phyloP scores from a whole-genome alignment of 139 green algal species.

The Picocystis salinarum region DNA sequence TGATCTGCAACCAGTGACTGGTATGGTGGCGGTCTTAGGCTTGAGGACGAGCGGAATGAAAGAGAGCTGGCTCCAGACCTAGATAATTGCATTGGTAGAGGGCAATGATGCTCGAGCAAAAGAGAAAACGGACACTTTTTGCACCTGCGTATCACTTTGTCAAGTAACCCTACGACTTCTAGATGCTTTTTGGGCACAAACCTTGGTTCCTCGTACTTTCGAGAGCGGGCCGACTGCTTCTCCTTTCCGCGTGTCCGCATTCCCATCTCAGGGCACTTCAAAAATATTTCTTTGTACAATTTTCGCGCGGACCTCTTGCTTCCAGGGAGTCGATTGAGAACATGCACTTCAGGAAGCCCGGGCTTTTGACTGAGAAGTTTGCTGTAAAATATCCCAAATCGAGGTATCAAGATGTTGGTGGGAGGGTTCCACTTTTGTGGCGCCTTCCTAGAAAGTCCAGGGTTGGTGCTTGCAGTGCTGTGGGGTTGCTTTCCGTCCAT shows the following conservation, averaged over 20 bases:
- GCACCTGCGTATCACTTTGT: conserved; percentile 4
- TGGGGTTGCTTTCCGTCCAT: too few species aligned
- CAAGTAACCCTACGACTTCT: neutral
- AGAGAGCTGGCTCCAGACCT: too few species aligned
- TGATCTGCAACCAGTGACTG: conserved; percentile 18
- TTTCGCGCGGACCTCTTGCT: neutral
- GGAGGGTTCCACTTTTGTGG: too few species aligned
- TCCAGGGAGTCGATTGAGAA: too few species aligned
- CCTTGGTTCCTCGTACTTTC: neutral
- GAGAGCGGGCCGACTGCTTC: neutral
- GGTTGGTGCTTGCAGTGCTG: too few species aligned
- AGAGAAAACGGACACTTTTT: conserved; percentile 27
- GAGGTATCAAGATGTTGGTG: too few species aligned
- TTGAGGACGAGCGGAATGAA: too few species aligned
- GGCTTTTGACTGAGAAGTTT: too few species aligned
- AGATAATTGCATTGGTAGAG: conserved; percentile 27
- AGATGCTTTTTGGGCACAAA: conserved; percentile 1
- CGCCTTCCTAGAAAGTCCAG: too few species aligned
- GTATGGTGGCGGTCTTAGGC: too few species aligned
- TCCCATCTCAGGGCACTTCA: neutral
- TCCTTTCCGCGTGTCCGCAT: neutral
- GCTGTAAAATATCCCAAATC: too few species aligned
- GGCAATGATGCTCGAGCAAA: conserved; percentile 51
- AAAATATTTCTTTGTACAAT: conserved; percentile 5
- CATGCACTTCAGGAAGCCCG: too few species aligned